A percentile compares a stretch with the other conserved stretches of the same genome.
These are phyloP conservation scores for Botrytis tulipae DNA, from an alignment of 2,329 filamentous ascomycete genomes.

Conservation along the genomic window DNA sequence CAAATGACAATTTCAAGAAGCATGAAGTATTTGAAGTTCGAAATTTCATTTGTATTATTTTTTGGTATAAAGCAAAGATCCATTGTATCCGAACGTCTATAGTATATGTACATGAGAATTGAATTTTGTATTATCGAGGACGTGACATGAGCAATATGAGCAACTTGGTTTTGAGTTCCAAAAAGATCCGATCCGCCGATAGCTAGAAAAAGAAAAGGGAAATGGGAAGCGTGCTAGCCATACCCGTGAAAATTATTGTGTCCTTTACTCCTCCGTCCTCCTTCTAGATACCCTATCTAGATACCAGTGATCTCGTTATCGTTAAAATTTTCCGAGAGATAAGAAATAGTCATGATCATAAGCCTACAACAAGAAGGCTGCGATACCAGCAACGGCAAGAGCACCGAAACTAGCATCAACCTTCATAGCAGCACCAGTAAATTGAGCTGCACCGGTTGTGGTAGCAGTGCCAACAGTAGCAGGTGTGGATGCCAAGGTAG, in stretches of 20 bases:
- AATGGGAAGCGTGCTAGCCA: constrained; percentile 18
- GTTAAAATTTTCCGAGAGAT: constrained; percentile 21
- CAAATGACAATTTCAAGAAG: background rate
- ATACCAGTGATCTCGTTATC: constrained; percentile 22
- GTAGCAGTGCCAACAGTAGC: constrained; percentile 15
- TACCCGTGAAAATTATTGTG: constrained; percentile 28
- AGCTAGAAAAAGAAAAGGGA: constrained; percentile 7
- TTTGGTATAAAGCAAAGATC: constrained; percentile 13
- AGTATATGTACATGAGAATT: constrained; percentile 29
- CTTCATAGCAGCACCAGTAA: constrained; percentile 27
- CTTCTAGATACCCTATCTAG: constrained; percentile 20
- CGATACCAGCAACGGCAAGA: constrained; percentile 30
- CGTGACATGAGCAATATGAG: constrained; percentile 25
- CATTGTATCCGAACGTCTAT: constrained; percentile 21
- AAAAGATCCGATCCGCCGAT: constrained; percentile 26
- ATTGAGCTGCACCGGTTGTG: constrained; percentile 23
- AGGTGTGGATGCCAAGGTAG: constrained; percentile 8
- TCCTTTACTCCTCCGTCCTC: constrained; percentile 23
- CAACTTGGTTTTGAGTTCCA: constrained; percentile 28
- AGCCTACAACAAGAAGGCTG: constrained; percentile 33
- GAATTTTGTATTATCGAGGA: constrained; percentile 26
- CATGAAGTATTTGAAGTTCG: background rate
- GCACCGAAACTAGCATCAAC: constrained; percentile 30
- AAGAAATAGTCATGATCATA: constrained; percentile 17
- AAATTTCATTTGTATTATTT: constrained; percentile 18